A percentile compares a stretch with the other conserved stretches of the same genome.
Conservation (phyloP, 2,329 filamentous ascomycete genomes). For the Dryadomyces quercus-mongolicae region DNA sequence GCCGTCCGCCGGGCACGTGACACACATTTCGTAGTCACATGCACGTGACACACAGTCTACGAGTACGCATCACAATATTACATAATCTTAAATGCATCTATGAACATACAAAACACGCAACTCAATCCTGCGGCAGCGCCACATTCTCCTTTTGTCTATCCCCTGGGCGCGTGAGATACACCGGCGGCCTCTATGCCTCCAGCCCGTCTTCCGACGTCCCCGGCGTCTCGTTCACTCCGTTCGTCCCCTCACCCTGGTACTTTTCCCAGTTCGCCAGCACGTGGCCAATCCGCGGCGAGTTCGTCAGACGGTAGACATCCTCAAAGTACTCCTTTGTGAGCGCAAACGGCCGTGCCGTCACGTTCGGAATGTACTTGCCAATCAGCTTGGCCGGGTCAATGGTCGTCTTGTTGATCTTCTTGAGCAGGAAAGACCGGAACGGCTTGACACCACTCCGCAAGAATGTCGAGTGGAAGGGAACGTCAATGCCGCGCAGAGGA, state of each 20-base stretch:
- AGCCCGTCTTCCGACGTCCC: not conserved
- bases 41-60: no score
- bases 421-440: constrained; percentile 94
- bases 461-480: constrained; percentile 98
- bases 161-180: not conserved
- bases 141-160: not conserved
- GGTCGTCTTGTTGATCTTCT: constrained; percentile 99
- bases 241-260: constrained; percentile 41
- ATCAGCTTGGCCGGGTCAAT: constrained; percentile 95
- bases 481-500: constrained; percentile 91
- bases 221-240: constrained; percentile 7
- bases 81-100: no score
- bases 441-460: constrained; percentile 96
- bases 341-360: constrained; percentile 90
- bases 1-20: no score
- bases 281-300: constrained; percentile 63
- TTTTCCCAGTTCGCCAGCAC: constrained; percentile 81
- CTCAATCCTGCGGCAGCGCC: not conserved
- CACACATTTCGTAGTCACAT: no score
- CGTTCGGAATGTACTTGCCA: constrained; percentile 98
- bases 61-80: no score
- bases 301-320: constrained; percentile 92
- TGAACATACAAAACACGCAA: no score
- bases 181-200: constrained; percentile 5
- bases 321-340: constrained; percentile 98